Evolutionary conservation across 2,329 filamentous ascomycete species (phyloP), one percentile per base, ranked within the genome.

Genomic region (Botrytis elliptica): DNA sequence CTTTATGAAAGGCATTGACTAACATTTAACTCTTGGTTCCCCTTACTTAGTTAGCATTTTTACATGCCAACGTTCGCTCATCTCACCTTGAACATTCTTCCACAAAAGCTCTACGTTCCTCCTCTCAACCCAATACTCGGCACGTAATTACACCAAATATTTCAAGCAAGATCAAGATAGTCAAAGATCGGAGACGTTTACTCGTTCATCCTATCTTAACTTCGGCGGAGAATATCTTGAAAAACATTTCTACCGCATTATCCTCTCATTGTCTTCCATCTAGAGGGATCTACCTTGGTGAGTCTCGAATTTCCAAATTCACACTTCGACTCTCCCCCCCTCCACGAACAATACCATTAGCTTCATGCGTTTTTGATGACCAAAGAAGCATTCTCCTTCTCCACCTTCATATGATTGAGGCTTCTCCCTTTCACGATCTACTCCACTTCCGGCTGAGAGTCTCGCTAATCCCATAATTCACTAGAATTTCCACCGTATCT

Each of bases 151-250:
- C 71, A 75, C 65, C 74, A 74, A 68, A 75, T 70, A 75, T 69
- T 62, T 57, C 74, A 73, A 33, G 40, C 69, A 66, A 65, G 40
- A 42, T 74, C 38, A 65, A 75, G 75, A 64, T 22, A 64, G 69
- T 49, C 72, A 74, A 75, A 79, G 78, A 79, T 77, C 77, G 80
- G 80, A 82, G 79, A 80, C 80, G 80, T 82, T 82, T 77, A 80
- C 79, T 82, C 80, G 80, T 81, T 81, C 77, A 81, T 82, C 80
- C 79, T 71, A 73, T 78, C 79, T 77, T 70, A 62, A 70, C 75
- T 72, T 75, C 75, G 68, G 63, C 73, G 63, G 75, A 70, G 71
- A 76, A 75, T 66, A 72, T 71, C 73, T 73, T 29, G 33, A 33
- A 57, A 20, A 16, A 36, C 42, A 66, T 38, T 62, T 59, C 52